Evolutionary conservation across 768 basidiomycete genomes (phyloP).

Genomic region (Paxillus rubicundulus): DNA sequence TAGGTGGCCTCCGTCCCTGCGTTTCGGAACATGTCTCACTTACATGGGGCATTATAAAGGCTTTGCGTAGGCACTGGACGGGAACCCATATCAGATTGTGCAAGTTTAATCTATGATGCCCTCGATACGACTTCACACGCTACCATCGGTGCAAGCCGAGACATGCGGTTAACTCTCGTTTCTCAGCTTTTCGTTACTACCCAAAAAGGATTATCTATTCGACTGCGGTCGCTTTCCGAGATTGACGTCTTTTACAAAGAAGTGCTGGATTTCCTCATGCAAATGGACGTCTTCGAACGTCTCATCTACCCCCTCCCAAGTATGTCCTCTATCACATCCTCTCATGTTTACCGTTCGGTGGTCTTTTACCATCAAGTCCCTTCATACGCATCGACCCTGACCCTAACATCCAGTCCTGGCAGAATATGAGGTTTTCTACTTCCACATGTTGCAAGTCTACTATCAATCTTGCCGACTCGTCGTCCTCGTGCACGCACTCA

Average conservation of each 20-base stretch:
- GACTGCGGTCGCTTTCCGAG: slow-evolving; percentile 24
- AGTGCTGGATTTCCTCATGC: slow-evolving; percentile 29
- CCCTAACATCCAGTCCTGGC: slow-evolving; percentile 37
- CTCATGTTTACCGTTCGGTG: neutral
- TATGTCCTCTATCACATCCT: slow-evolving; percentile 18
- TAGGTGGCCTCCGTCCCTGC: slow-evolving; percentile 13
- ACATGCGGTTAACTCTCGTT: slow-evolving; percentile 37
- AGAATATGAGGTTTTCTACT: slow-evolving; percentile 42
- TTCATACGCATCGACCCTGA: slow-evolving; percentile 13
- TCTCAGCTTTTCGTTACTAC: slow-evolving; percentile 36
- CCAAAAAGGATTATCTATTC: slow-evolving; percentile 32
- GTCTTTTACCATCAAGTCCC: neutral
- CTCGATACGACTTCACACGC: slow-evolving; percentile 26
- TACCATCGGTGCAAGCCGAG: slow-evolving; percentile 25
- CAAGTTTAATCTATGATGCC: slow-evolving; percentile 28
- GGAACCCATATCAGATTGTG: slow-evolving; percentile 36
- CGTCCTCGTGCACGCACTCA: slow-evolving; percentile 36
- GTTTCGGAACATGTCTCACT: neutral
- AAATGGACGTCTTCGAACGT: slow-evolving; percentile 37
- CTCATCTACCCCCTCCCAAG: slow-evolving; percentile 38
- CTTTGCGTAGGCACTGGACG: slow-evolving; percentile 44
- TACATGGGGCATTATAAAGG: slow-evolving; percentile 23
- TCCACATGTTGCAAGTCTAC: slow-evolving; percentile 39
- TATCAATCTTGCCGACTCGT: slow-evolving; percentile 41
- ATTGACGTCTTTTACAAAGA: slow-evolving; percentile 35